Percentiles rank a stretch among this genome's conserved stretches.
phyloP scores from a whole-genome alignment of 331 rosid genomes.

The Acacia concinna region DNA sequence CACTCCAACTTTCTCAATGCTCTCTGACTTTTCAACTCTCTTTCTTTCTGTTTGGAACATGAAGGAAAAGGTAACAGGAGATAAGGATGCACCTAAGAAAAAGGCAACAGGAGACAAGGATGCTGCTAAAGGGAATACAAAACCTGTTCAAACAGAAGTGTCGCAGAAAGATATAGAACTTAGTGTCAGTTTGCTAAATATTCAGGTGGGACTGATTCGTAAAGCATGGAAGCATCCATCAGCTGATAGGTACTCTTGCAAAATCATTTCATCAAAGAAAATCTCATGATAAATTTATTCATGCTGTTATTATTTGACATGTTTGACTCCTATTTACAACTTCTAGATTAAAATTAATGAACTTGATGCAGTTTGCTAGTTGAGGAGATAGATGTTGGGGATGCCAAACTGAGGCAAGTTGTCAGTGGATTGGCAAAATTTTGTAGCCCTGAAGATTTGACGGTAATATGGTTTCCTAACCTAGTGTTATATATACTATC shows the following conservation, averaged over 20 bases:
- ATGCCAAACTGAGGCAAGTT: conserved; percentile 81
- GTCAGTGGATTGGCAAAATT: conserved; percentile 94
- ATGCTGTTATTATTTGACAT: conserved; percentile 13
- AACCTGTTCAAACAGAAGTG: conserved; percentile 52
- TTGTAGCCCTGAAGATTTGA: conserved; percentile 77
- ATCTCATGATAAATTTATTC: not conserved
- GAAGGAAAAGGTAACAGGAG: conserved; percentile 55
- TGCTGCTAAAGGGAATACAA: conserved; percentile 57
- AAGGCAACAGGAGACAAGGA: conserved; percentile 52
- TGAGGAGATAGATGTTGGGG: conserved; percentile 97
- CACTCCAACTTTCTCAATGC: not conserved
- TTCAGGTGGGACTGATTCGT: conserved; percentile 82
- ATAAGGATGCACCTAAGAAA: conserved; percentile 52
- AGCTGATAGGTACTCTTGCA: conserved; percentile 74
- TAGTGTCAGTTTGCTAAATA: conserved; percentile 85
- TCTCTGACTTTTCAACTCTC: conserved; percentile 13
- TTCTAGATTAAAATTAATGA: conserved; percentile 16
- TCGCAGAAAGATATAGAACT: conserved; percentile 71
- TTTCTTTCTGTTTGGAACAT: conserved; percentile 23
- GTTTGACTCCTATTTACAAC: conserved; percentile 22
- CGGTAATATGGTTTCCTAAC: conserved; percentile 48
- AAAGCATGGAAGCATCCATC: conserved; percentile 99
- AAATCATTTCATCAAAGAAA: conserved; percentile 16
- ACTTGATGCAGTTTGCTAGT: conserved; percentile 73
- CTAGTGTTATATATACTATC: not conserved